A percentile compares a stretch with the other conserved stretches of the same genome.
phyloP scores from a whole-genome alignment of 2,329 filamentous ascomycete species.

The Westerdykella sp. region DNA sequence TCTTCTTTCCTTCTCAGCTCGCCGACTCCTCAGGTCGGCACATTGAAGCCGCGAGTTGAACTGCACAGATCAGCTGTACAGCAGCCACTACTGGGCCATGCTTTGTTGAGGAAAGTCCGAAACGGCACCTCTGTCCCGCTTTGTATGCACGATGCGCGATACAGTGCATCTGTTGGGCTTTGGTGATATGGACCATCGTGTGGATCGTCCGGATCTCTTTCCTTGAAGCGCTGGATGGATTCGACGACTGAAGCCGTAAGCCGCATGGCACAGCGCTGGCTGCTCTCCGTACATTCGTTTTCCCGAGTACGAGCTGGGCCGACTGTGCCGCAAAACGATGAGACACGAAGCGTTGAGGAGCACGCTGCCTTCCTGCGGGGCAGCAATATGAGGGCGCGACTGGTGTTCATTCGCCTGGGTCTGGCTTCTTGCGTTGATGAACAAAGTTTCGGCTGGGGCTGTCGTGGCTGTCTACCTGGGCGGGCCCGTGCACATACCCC shows the following conservation, averaged over 20 bases:
- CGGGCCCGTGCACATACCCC: conserved; percentile 17
- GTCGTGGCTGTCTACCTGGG: conserved; percentile 12
- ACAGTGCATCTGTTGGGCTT: too few species aligned
- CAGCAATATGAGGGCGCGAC: conserved; percentile 13
- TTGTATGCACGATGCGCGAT: too few species aligned
- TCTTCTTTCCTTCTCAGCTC: background rate
- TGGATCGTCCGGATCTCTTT: too few species aligned
- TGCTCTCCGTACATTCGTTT: background rate
- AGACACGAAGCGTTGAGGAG: background rate
- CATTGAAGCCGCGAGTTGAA: too few species aligned
- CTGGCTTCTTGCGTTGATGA: conserved; percentile 10
- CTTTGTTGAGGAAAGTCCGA: too few species aligned
- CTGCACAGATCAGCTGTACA: too few species aligned
- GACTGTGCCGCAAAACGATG: background rate
- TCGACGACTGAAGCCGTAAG: background rate
- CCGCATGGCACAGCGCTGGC: background rate
- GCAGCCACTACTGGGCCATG: too few species aligned
- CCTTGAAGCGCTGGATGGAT: too few species aligned
- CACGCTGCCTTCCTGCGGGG: conserved; percentile 18
- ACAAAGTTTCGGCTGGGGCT: conserved; percentile 29
- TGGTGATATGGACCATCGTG: too few species aligned
- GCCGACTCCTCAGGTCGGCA: background rate
- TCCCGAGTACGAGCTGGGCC: background rate
- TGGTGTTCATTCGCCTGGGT: conserved; percentile 10
- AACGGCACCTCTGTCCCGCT: too few species aligned